Base-by-base conservation (phyloP, 2,329 filamentous ascomycete species). In the Zymoseptoria ardabiliae region DNA sequence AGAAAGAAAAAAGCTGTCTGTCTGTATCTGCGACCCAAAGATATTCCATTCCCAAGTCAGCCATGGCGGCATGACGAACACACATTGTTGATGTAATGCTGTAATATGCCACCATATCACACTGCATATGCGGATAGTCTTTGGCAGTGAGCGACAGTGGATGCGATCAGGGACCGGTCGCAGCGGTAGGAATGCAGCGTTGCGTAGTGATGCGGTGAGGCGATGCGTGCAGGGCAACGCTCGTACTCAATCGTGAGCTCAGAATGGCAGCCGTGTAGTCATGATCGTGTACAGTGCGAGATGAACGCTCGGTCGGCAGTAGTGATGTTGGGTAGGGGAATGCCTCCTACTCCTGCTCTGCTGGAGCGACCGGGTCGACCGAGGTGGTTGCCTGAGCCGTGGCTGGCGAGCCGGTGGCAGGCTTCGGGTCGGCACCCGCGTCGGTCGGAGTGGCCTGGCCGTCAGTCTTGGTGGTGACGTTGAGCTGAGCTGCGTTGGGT, bases 61-160 rank as follows among this genome's bases (percentile, higher is more conserved):
- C 64, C 63, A 65, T 63, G 61, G 61, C 58, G 67, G 63, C 63
- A 64, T 63, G 64, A 65, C 65, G 59, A 66, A 65, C 66, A 68
- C 61, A 69, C 64, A 66, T 69, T 62, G 62, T 65, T 64, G 62
- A 67, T 67, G 65, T 63, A 60, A 65, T 63, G 64, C 58, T 57
- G 59, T 54, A 21, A 64, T 45, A 66, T 66, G 64, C 62, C 62
- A 59, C 58, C 64, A 66, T 64, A 66, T 66, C 59, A 59, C 63
- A 62, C 61, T 62, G 56, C 53, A 35, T 21, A 25, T 61, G 49
- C 54, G 61, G 56, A 59, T 53, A 57, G 62, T 60, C 48, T 53
- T 60, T 59, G 49, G 58, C 62, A 68, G 61, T 61, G 66, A 64
- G 58, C 59, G 64, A 64, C 64, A 60, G 59, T 50, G 54, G 53